These are phyloP conservation scores for Henckelia pumila DNA, from an alignment of 257 asterid genomes.

Conservation along the genomic window DNA sequence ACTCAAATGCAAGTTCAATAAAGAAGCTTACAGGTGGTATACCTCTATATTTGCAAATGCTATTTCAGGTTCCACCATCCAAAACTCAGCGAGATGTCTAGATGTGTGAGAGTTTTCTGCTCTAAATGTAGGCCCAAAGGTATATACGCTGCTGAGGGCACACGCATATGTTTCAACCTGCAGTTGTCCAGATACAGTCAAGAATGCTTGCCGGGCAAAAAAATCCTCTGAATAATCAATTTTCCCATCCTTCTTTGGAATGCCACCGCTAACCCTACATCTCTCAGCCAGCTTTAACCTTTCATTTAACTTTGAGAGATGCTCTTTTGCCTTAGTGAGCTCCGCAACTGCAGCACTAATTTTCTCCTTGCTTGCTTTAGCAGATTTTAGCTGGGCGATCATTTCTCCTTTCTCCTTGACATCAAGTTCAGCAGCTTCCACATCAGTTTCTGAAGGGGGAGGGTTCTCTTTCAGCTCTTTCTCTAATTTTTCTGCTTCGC, in stretches of 20 bases:
- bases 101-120: slow-evolving; percentile 94
- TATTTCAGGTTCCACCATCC: slow-evolving; percentile 99
- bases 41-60: slow-evolving; percentile 94
- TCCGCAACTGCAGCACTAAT: slow-evolving; percentile 63
- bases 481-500: slow-evolving; percentile 71
- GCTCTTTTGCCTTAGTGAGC: slow-evolving; percentile 75
- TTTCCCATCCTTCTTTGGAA: slow-evolving; percentile 80
- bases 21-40: slow-evolving; percentile 15
- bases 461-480: slow-evolving; percentile 73
- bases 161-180: slow-evolving; percentile 96
- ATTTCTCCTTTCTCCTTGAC: slow-evolving; percentile 78
- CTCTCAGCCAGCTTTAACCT: slow-evolving; percentile 61
- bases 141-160: slow-evolving; percentile 85
- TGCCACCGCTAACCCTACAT: slow-evolving; percentile 51
- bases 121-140: slow-evolving; percentile 96
- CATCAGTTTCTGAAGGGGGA: slow-evolving; percentile 65
- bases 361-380: slow-evolving; percentile 59
- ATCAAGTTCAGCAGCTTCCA: slow-evolving; percentile 54
- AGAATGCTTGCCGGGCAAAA: slow-evolving; percentile 85
- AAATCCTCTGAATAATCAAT: slow-evolving; percentile 82
- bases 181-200: slow-evolving; percentile 96
- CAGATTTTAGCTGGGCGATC: slow-evolving; percentile 64
- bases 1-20: not conserved
- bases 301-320: slow-evolving; percentile 53
- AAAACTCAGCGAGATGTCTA: slow-evolving; percentile 92